Percentiles rank a stretch among this genome's conserved stretches.
Conservation (phyloP, 2,329 filamentous ascomycete genomes). For the Diaporthe ampelina region DNA sequence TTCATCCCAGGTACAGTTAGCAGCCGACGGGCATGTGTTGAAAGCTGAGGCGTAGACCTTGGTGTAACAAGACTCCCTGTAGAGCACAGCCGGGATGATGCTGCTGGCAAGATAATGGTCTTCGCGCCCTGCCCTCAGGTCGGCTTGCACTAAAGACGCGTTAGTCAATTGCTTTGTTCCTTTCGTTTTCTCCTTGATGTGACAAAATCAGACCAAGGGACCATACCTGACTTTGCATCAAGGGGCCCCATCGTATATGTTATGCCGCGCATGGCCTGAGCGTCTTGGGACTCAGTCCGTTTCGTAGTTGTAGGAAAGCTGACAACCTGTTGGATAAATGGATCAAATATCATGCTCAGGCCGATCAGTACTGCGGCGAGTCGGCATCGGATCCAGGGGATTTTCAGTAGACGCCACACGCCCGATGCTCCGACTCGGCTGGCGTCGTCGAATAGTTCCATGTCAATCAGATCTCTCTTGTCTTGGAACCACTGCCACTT, state of each 20-base stretch:
- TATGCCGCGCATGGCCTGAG: background rate
- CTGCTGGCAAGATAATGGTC: background rate
- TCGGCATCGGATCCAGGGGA: background rate
- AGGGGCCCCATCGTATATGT: background rate
- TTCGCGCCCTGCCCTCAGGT: background rate
- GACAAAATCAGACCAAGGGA: background rate
- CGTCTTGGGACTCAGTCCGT: background rate
- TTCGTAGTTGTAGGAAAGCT: background rate
- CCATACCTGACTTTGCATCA: background rate
- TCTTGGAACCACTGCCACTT: background rate
- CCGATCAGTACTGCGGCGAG: accelerated
- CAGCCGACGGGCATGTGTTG: background rate
- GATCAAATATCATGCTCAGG: background rate
- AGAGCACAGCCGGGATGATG: background rate
- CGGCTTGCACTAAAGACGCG: background rate
- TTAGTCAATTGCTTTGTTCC: background rate
- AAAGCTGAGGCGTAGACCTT: background rate
- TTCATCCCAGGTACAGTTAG: background rate
- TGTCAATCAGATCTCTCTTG: background rate
- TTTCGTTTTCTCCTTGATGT: too few species aligned
- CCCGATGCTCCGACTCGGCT: background rate
- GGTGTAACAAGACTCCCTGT: background rate
- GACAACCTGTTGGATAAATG: background rate
- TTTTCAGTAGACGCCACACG: background rate
- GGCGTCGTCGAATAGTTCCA: background rate